Percentiles rank a stretch among this genome's conserved stretches.
phyloP scores from a whole-genome alignment of 2,329 filamentous ascomycete genomes.

The Alternaria arborescens region DNA sequence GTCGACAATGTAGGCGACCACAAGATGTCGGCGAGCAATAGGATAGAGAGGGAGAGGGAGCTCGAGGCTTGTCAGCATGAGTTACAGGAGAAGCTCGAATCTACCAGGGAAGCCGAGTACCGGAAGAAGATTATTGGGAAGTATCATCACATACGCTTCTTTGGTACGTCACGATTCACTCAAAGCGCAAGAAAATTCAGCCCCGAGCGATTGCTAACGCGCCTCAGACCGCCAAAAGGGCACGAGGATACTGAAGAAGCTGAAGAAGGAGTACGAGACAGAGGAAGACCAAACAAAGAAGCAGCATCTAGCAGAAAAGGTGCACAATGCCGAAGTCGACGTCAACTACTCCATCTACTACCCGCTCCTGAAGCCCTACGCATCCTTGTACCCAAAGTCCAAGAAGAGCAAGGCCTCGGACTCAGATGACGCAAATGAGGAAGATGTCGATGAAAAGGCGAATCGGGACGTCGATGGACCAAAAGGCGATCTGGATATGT shows the following conservation, averaged over 20 bases:
- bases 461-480: conserved; percentile 49
- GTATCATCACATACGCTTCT: conserved; percentile 87
- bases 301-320: conserved; percentile 60
- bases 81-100: conserved; percentile 55
- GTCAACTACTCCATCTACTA: conserved; percentile 78
- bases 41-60: conserved; percentile 75
- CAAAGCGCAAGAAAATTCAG: conserved; percentile 2
- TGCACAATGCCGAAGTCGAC: conserved; percentile 77
- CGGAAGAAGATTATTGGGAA: conserved; percentile 75
- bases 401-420: conserved; percentile 32
- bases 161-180: conserved; percentile 64
- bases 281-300: conserved; percentile 62
- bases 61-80: conserved; percentile 72
- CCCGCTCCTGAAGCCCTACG: conserved; percentile 75
- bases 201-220: conserved; percentile 7
- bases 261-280: conserved; percentile 65
- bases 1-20: conserved; percentile 58
- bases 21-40: conserved; percentile 70
- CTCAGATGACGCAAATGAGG: conserved; percentile 31
- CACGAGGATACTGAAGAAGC: conserved; percentile 70
- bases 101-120: conserved; percentile 66
- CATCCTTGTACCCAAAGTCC: conserved; percentile 61
- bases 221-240: conserved; percentile 75
- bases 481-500: conserved; percentile 67
- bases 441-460: conserved; percentile 39